Evolutionary conservation across 2,329 filamentous ascomycete genomes (phyloP), one percentile per base, ranked within the genome.

Genomic region (Hypoxylon sp.): DNA sequence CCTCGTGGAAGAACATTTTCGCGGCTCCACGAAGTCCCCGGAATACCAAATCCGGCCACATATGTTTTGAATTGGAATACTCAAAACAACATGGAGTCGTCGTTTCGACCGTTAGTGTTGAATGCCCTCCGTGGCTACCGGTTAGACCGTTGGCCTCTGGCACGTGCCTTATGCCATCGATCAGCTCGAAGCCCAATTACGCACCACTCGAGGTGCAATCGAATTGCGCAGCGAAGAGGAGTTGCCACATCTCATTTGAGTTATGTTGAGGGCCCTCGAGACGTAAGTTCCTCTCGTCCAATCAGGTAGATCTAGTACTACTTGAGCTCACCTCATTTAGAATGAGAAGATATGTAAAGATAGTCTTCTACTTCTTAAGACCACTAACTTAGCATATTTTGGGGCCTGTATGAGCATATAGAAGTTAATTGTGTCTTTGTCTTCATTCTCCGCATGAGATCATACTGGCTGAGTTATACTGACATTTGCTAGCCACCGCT

Each of bases 401-500:
- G 13, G 17, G 19, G 31, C n/a, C 19, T 50, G 22, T 17, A 37
- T 17, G n/a, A 24, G 26, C 42, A 39, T 42, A 42, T 14, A 31
- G 24, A 17, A 11, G 22, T 2, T 3, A 3, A 24, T 24, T 14
- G 24, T 10, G 13, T 31, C 26, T 19, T 9, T 31, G 29, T 31
- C 29, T 31, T 10, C 2, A 3, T 33, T 17, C 46, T 22, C 5
- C 31, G 47, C 8, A 9, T 48, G 33, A 33, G 22, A 42, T 33
- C 22, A 39, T 4, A n/a, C 5, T 3, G 14, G 35, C 26, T n/a
- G 8, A 47, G 29, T 65, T 35, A 44, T 65, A 57, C 33, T 54
- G 67, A 68, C n/a, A 17, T 47, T 5, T 14, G 1, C 26, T 67
- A 93, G 90, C 91, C 91, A 3, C 84, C 90, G 0, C 82, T 94